Percentiles rank a stretch among this genome's conserved stretches.
These are phyloP conservation scores for Dujonia santamariae DNA, from an alignment of 1,139 yeast genomes.

Conservation along the genomic window DNA sequence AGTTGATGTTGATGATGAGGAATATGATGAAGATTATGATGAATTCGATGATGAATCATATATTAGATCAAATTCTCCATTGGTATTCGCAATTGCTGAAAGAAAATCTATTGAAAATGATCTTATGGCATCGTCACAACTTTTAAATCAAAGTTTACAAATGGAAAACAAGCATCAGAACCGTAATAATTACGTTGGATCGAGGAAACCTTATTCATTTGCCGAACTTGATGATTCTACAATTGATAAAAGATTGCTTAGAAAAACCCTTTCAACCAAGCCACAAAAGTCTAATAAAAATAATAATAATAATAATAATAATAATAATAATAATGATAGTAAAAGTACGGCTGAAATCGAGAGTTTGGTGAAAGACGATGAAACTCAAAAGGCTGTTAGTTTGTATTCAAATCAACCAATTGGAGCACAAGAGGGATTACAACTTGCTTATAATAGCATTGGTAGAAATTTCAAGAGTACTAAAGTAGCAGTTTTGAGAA, in stretches of 20 bases:
- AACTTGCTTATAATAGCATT: constrained; percentile 67
- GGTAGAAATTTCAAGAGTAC: constrained; percentile 71
- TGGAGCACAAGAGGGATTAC: constrained; percentile 66
- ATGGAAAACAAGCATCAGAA: constrained; percentile 19
- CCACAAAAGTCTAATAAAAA: neutral
- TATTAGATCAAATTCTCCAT: neutral
- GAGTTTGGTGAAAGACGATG: constrained; percentile 18
- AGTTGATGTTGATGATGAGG: constrained; percentile 5
- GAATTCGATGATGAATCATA: constrained; percentile 8
- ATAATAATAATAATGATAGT: constrained; percentile 18
- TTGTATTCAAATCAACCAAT: constrained; percentile 84
- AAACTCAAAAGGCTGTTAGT: constrained; percentile 54
- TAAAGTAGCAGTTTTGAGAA: constrained; percentile 55
- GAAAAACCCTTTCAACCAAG: neutral
- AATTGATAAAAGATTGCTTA: neutral
- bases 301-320: no score
- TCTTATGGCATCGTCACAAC: constrained; percentile 24
- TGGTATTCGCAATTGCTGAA: constrained; percentile 4
- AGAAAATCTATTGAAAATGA: constrained; percentile 9
- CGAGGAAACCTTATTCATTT: constrained; percentile 26
- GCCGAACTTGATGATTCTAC: constrained; percentile 23
- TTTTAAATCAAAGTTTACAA: constrained; percentile 14
- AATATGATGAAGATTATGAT: constrained; percentile 8
- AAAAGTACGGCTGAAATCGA: constrained; percentile 1
- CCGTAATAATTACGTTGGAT: constrained; percentile 8